A percentile compares a stretch with the other conserved stretches of the same genome.
Evolutionary conservation across 2,329 filamentous ascomycete genomes (phyloP).

Genomic region (Lachnellula hyalina): DNA sequence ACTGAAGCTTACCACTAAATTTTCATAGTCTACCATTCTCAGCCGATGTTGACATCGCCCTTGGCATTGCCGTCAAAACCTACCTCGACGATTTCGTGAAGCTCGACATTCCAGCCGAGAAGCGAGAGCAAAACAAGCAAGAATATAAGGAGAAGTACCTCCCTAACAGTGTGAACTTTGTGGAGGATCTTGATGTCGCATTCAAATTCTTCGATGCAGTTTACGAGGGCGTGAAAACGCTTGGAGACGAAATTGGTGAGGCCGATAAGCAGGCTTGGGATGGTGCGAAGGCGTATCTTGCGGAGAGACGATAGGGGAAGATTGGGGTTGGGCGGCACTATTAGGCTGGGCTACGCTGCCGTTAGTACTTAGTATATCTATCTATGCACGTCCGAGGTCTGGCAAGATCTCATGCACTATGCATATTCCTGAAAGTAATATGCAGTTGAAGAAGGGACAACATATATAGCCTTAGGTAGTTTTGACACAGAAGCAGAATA

Average conservation of each 20-base stretch:
- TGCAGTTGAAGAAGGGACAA: neutral
- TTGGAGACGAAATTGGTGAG: conserved; percentile 44
- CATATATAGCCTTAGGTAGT: neutral
- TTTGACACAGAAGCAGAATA: conserved; percentile 7
- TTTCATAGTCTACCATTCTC: conserved; percentile 57
- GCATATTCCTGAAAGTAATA: neutral
- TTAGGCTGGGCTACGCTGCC: conserved; percentile 2
- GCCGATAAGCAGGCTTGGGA: conserved; percentile 49
- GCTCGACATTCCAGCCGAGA: conserved; percentile 47
- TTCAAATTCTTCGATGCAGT: conserved; percentile 55
- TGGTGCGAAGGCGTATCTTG: conserved; percentile 49
- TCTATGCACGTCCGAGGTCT: neutral
- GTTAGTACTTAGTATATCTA: conserved; percentile 1
- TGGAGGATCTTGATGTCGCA: conserved; percentile 54
- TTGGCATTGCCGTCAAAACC: conserved; percentile 75
- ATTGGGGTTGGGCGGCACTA: conserved; percentile 24
- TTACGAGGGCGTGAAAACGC: conserved; percentile 49
- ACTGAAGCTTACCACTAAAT: conserved; percentile 9
- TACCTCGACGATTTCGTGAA: conserved; percentile 68
- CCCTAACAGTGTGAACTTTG: conserved; percentile 53
- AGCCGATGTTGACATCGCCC: conserved; percentile 64
- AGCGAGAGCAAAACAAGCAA: conserved; percentile 40
- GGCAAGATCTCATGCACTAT: neutral
- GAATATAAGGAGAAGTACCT: conserved; percentile 45
- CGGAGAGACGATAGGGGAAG: conserved; percentile 19